phyloP scores from a whole-genome alignment of 1,284 basidiomycete genomes.

The Porphyrellus sp. region DNA sequence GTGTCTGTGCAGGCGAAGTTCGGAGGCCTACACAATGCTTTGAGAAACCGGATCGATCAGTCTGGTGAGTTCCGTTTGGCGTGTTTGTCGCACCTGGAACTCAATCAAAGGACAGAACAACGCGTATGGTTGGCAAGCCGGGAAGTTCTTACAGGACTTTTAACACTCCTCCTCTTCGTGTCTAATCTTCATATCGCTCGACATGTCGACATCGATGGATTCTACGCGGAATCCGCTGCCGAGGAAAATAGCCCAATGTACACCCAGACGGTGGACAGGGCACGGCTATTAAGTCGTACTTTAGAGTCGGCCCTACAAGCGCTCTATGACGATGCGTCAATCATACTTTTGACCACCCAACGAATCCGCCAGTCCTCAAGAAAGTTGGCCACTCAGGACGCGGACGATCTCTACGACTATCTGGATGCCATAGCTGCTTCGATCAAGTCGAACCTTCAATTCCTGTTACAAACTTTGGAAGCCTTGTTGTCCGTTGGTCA shows the following conservation, averaged over 20 bases:
- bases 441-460: slow-evolving; percentile 50
- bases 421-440: slow-evolving; percentile 49
- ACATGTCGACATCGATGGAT: slow-evolving; percentile 74
- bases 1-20: slow-evolving; percentile 50
- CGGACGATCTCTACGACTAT: slow-evolving; percentile 42
- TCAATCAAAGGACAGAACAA: slow-evolving; percentile 24
- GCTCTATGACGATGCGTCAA: slow-evolving; percentile 64
- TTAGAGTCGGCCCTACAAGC: slow-evolving; percentile 68
- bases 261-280: slow-evolving; percentile 59
- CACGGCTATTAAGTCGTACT: slow-evolving; percentile 60
- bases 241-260: slow-evolving; percentile 49
- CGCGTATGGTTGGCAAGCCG: slow-evolving; percentile 39
- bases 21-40: slow-evolving; percentile 37
- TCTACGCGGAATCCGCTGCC: slow-evolving; percentile 46
- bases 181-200: slow-evolving; percentile 72
- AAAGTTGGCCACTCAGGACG: slow-evolving; percentile 34
- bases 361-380: slow-evolving; percentile 43
- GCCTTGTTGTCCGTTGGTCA: slow-evolving; percentile 59
- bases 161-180: slow-evolving; percentile 54
- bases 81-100: neutral
- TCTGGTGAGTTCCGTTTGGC: slow-evolving; percentile 39
- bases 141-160: slow-evolving; percentile 51
- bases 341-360: slow-evolving; percentile 57
- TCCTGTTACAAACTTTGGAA: slow-evolving; percentile 60
- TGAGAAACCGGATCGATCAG: slow-evolving; percentile 38